Evolutionary conservation across 202 grass and related monocot genomes (phyloP), one percentile per base, ranked within the genome.

Genomic region (Sporobolus alterniflorus): DNA sequence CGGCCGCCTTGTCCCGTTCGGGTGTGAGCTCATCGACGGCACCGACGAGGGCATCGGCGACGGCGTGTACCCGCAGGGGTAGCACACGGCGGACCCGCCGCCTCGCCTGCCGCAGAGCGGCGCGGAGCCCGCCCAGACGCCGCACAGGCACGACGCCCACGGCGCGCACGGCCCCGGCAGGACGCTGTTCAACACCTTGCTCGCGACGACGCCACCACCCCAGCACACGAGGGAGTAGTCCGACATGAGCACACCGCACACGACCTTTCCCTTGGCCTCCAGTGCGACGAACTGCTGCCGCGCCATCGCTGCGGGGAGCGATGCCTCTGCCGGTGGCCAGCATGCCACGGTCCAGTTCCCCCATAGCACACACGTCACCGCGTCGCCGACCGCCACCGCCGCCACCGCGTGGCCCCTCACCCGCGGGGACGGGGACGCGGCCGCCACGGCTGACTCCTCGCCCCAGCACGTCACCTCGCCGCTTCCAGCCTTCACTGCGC

Each of bases 171-270:
- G 79, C 0, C 95, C 92, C 0, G 95, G 92, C 36, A 98, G 83
- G 1, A 93, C 95, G 40, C 56, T 82, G 42, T 89, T 75, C 85
- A 87, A 95, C 57, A 98, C 90, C 72, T 73, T 92, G 72, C 84
- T 87, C 47, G 68, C 29, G 4, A 30, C 28, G 0, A 85, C 83
- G 39, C 75, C 70, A 15, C 75, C 64, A 20, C 96, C 96, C 96
- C 96, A 98, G 86, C 96, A 98, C 61, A 92, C 80, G 25, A 98
- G 83, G 29, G 96, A 81, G 84, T 89, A 98, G 83, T 94, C 81
- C 13, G 88, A 78, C 89, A 90, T 93, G 72, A 94, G 79, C 69
- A 96, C 89, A 28, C 96, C 96, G 65, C 96, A 98, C 9, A 98
- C 63, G 18, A 64, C 83, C 55, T 92, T 82, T 18, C 96, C 87